Percentiles rank a stretch among this genome's conserved stretches.
Conservation (phyloP, 2,329 filamentous ascomycete genomes). For the Exophiala calicioides region DNA sequence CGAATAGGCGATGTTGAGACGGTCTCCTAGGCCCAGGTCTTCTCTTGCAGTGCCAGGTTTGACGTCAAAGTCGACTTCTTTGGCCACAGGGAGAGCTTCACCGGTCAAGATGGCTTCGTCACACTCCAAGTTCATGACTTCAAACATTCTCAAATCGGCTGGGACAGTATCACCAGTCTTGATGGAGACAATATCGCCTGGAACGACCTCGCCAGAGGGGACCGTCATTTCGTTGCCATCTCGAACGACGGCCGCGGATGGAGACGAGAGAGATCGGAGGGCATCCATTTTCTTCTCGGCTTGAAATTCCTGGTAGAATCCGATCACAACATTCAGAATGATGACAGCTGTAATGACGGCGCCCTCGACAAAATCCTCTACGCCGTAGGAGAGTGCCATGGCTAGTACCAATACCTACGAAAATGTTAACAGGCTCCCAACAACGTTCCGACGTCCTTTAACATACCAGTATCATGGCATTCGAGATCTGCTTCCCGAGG, state of each 20-base stretch:
- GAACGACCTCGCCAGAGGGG: constrained; percentile 59
- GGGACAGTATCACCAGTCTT: constrained; percentile 61
- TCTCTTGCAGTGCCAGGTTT: constrained; percentile 33
- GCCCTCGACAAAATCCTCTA: constrained; percentile 59
- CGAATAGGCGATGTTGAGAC: constrained; percentile 62
- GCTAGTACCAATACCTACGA: constrained; percentile 62
- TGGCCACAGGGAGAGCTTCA: constrained; percentile 61
- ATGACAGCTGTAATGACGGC: constrained; percentile 62
- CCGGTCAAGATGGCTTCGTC: constrained; percentile 67
- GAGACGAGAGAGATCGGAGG: constrained; percentile 57
- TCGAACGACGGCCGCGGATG: constrained; percentile 58
- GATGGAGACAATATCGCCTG: constrained; percentile 57
- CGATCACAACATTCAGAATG: constrained; percentile 58
- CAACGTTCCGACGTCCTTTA: constrained; percentile 15
- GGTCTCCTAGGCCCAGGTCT: constrained; percentile 56
- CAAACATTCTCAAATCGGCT: constrained; percentile 57
- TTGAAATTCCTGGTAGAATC: constrained; percentile 61
- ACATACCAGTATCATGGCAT: constrained; percentile 56
- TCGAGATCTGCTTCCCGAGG: constrained; percentile 54
- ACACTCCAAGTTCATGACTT: constrained; percentile 70
- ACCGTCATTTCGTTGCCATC: constrained; percentile 56
- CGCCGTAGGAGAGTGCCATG: constrained; percentile 63
- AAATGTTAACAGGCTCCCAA: constrained; percentile 10
- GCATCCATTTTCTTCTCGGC: constrained; percentile 63
- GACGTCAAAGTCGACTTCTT: constrained; percentile 45